Evolutionary conservation across 768 basidiomycete genomes (phyloP), one percentile per base, ranked within the genome.

Genomic region (Panus rudis): DNA sequence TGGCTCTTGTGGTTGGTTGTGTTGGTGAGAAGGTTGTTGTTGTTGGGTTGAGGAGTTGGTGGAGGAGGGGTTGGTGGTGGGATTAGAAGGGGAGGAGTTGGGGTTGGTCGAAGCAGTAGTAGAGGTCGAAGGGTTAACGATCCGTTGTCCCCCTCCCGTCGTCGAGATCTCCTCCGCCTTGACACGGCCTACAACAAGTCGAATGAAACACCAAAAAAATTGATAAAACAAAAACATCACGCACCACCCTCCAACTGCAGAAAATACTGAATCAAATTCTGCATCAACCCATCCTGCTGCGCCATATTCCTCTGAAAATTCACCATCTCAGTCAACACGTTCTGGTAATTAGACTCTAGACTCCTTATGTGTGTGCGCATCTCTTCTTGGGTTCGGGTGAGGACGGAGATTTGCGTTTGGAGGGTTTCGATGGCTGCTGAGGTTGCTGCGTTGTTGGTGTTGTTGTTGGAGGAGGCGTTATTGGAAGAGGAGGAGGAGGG

Each of bases 251-350:
- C 87, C 49, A 75, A 64, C 52, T 83, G 79, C 52, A 92, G 66
- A 61, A 88, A 84, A 65, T 87, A 88, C 45, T 82, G 79, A 52
- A 92, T 81, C 47, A 92, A 58, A 52, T 76, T 79, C 63, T 89
- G 84, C 77, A 89, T 82, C 42, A 91, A 60, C 31, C 77, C 78
- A 52, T 93, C 91, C 67, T 91, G 88, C 63, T 89, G 82, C 24
- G 83, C 84, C 77, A 82, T 77, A 51, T 76, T 78, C 47, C 76
- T 65, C 63, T 84, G 83, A 58, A 83, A 82, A 51, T 73, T 70
- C 54, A 82, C 79, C 71, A 86, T 77, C 62, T 85, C 83, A 50
- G 70, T 70, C 25, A 84, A 73, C 37, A 83, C 77, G 44, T 75
- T 76, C 58, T 81, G 76, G 60, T 84, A 84, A 54, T 77, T 77